Evolutionary conservation across 2,329 filamentous ascomycete species (phyloP), one percentile per base, ranked within the genome.

Genomic region (Helotiales sp.): DNA sequence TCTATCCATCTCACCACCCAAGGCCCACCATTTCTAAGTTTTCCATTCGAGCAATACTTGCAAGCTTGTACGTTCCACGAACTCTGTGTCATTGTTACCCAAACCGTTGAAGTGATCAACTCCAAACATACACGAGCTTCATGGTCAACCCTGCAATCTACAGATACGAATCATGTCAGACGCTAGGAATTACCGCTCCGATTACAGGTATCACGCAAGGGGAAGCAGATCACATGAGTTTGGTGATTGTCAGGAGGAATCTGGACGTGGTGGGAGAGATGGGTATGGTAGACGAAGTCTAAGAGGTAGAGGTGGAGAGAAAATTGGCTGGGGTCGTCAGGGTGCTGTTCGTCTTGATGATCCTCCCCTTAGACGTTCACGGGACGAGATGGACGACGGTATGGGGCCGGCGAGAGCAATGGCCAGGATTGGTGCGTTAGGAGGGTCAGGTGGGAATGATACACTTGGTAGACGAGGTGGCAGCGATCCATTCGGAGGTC

Each of bases 341-440:
- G 63, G 63, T 22, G 55, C 40, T 28, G 54, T 61, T 40, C 58
- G 65, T 43, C 47, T 63, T 61, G 55, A 66, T 61, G 37, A 54
- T 60, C 63, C 69, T 58, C 54, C 66, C 2, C 30, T 37, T 34
- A n/a, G 54, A 15, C 30, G n/a, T 15, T 22, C 47, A 28, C 20
- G 15, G 24, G 47, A 63, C 2, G 54, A 57, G 30, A 37, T 22
- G 20, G 54, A 57, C n/a, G 54, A 24, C 10, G 30, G 28, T 20
- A 3, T 40, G 20, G 54, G 10, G 15, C 30, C 49, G 4, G 2
- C 11, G 6, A 22, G 32, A 34, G 59, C 15, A n/a, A 37, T 37
- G 28, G 26, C 7, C 24, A 47, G 57, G 40, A 40, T 37, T 17
- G 43, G 45, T 20, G 43, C 45, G 13, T 52, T 32, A 17, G 30